A percentile compares a stretch with the other conserved stretches of the same genome.
phyloP scores from a whole-genome alignment of 2,329 filamentous ascomycete species.

The Trichoderma endophyticum region DNA sequence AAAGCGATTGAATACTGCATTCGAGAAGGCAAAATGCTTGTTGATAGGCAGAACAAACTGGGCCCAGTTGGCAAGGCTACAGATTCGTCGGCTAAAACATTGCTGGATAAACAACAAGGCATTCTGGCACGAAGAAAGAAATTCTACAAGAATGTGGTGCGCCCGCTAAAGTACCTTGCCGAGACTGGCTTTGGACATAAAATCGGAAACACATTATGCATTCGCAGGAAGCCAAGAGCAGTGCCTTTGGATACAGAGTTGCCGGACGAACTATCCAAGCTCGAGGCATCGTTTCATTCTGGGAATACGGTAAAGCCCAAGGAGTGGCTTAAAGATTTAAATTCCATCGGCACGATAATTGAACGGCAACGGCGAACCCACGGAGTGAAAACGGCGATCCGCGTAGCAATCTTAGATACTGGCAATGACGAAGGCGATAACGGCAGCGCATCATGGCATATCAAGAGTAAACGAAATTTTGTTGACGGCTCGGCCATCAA shows the following conservation, averaged over 20 bases:
- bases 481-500: background rate
- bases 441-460: background rate
- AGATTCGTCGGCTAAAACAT: background rate
- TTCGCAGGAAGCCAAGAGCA: background rate
- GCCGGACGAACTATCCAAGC: background rate
- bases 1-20: background rate
- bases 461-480: background rate
- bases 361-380: too few relatives aligned
- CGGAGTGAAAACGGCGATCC: background rate
- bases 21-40: background rate
- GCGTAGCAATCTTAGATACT: background rate
- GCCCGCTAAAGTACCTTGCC: background rate
- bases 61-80: background rate
- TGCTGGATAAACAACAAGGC: background rate
- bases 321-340: background rate
- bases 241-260: background rate
- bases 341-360: too few relatives aligned
- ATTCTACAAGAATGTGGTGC: background rate
- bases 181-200: background rate
- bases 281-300: background rate
- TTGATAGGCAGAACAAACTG: background rate
- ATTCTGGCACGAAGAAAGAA: background rate
- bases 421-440: background rate
- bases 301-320: background rate
- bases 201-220: background rate